A percentile compares a stretch with the other conserved stretches of the same genome.
phyloP scores from a whole-genome alignment of 176 grass and related monocot species.

The Zizania latifolia region DNA sequence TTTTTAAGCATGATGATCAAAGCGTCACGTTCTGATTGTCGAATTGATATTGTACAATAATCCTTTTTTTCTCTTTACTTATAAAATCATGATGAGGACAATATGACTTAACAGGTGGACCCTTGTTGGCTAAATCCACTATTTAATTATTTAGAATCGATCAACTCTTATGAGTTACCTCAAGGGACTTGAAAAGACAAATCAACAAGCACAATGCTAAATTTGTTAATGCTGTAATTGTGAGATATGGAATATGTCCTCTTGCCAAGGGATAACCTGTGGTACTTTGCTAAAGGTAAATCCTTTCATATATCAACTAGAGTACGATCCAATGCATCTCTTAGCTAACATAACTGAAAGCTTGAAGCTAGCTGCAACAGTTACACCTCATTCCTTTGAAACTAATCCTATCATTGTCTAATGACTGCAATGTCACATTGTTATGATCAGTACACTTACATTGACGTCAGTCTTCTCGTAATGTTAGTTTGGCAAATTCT shows the following conservation, averaged over 20 bases:
- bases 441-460: not conserved
- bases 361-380: not conserved
- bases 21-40: not conserved
- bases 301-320: not conserved
- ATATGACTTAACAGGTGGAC: no score
- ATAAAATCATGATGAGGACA: no score
- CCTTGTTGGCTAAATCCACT: no score
- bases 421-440: not conserved
- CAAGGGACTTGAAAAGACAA: no score
- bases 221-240: no score
- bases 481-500: not conserved
- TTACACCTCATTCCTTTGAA: not conserved
- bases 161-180: no score
- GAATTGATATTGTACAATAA: no score
- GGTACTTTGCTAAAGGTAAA: not conserved
- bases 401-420: slow-evolving; percentile 3
- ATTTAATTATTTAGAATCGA: no score
- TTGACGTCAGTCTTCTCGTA: not conserved
- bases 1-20: no score
- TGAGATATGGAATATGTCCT: not conserved
- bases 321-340: not conserved
- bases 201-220: no score
- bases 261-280: not conserved
- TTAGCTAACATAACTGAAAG: not conserved
- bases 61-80: no score